Percentiles rank a stretch among this genome's conserved stretches.
These are phyloP conservation scores for Diaporthe australafricana DNA, from an alignment of 2,329 filamentous ascomycete species.

Conservation along the genomic window DNA sequence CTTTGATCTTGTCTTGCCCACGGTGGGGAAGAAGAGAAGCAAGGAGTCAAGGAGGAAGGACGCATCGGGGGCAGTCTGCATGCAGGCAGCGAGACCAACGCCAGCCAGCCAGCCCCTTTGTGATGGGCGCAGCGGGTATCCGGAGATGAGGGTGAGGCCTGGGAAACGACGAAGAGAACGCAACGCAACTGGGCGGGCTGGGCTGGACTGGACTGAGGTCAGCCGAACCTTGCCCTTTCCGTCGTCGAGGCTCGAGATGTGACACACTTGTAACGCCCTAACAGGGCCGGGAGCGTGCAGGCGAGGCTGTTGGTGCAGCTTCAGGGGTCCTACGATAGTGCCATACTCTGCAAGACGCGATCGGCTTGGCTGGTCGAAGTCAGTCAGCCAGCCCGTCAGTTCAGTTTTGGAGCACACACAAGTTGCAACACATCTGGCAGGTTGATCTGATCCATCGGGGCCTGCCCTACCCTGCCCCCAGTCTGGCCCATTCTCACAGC, in stretches of 20 bases:
- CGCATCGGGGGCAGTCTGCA: background rate
- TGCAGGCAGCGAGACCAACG: slow-evolving; percentile 57
- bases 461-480: slow-evolving; percentile 13
- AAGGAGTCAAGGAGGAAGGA: too few species aligned
- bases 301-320: background rate
- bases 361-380: slow-evolving; percentile 1
- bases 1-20: too few species aligned
- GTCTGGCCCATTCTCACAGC: slow-evolving; percentile 21
- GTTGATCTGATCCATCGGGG: too few species aligned
- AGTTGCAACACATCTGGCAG: too few species aligned
- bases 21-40: too few species aligned
- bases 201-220: background rate
- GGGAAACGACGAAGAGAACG: slow-evolving; percentile 9
- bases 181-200: slow-evolving; percentile 3
- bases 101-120: slow-evolving; percentile 52
- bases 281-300: background rate
- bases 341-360: background rate
- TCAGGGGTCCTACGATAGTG: slow-evolving; percentile 29
- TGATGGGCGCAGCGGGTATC: slow-evolving; percentile 25
- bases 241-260: slow-evolving; percentile 27
- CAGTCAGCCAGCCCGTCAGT: slow-evolving; percentile 8
- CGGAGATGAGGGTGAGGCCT: slow-evolving; percentile 30
- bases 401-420: background rate
- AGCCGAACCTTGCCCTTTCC: slow-evolving; percentile 23
- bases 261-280: slow-evolving; percentile 9